These are phyloP conservation scores for Pseudomassariella vexata DNA, from an alignment of 2,329 filamentous ascomycete species.

Conservation along the genomic window DNA sequence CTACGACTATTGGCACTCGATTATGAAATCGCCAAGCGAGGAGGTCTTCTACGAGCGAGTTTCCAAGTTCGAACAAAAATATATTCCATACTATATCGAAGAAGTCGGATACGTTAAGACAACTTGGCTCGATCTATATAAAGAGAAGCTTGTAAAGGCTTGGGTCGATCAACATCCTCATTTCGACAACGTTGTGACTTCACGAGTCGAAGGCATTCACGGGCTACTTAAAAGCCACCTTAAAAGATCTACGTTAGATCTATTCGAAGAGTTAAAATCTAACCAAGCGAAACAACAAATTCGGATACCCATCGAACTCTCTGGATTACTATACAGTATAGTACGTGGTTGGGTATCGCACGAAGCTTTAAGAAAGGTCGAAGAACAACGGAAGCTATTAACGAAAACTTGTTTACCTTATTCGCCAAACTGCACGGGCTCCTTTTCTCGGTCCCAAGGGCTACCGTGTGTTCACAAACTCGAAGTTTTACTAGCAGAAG, in stretches of 20 bases:
- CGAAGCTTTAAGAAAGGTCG: too few species aligned
- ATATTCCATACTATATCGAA: conserved; percentile 8
- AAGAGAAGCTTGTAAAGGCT: conserved; percentile 14
- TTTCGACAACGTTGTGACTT: conserved; percentile 13
- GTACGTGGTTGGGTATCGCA: too few species aligned
- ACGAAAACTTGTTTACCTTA: too few species aligned
- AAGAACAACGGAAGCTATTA: too few species aligned
- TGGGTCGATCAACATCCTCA: conserved; percentile 13
- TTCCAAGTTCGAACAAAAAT: conserved; percentile 11
- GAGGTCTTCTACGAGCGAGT: too few species aligned
- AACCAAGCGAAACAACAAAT: conserved; percentile 11
- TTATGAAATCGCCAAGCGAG: too few species aligned
- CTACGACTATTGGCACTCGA: too few species aligned
- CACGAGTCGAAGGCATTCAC: too few species aligned
- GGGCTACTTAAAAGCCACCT: too few species aligned
- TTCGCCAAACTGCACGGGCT: conserved; percentile 7
- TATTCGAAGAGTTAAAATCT: conserved; percentile 10
- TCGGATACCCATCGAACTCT: too few species aligned
- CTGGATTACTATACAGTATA: too few species aligned
- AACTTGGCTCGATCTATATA: conserved; percentile 17
- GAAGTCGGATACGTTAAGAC: conserved; percentile 14
- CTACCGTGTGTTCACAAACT: conserved; percentile 9
- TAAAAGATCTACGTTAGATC: too few species aligned
- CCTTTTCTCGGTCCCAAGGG: conserved; percentile 9
- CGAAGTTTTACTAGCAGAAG: conserved; percentile 5